Evolutionary conservation across 306 rosid species (phyloP).

Genomic region (Cucurbita maxima): DNA sequence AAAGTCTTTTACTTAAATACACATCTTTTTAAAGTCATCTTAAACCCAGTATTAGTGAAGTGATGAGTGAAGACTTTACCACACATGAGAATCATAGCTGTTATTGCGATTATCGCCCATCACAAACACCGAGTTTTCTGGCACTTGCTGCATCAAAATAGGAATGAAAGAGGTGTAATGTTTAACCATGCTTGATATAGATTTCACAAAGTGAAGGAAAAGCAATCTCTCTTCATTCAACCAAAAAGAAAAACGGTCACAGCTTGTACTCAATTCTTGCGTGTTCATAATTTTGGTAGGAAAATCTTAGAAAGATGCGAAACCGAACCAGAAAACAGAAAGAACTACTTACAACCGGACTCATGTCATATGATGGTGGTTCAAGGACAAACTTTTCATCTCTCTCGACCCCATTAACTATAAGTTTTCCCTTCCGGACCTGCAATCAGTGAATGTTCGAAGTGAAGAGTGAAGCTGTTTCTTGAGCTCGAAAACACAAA

Average conservation of each 20-base stretch:
- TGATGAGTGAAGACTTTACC: slow-evolving; percentile 28
- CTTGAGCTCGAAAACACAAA: not conserved
- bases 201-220: not conserved
- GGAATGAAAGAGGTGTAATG: slow-evolving; percentile 6
- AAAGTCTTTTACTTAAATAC: not conserved
- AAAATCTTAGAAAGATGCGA: not conserved
- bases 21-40: not conserved
- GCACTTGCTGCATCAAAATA: slow-evolving; percentile 47
- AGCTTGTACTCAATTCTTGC: not conserved
- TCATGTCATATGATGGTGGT: slow-evolving; percentile 73
- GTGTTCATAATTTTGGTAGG: not conserved
- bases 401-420: slow-evolving; percentile 90
- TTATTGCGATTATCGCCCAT: slow-evolving; percentile 99
- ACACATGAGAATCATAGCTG: slow-evolving; percentile 93
- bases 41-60: not conserved
- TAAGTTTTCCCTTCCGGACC: slow-evolving; percentile 79
- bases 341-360: slow-evolving; percentile 53
- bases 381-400: slow-evolving; percentile 64
- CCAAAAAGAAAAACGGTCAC: not conserved
- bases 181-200: not conserved
- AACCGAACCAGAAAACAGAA: not conserved
- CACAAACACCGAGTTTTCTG: slow-evolving; percentile 73
- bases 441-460: slow-evolving; percentile 19
- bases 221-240: not conserved
- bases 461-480: not conserved